Evolutionary conservation across 331 rosid genomes (phyloP).

Genomic region (Erythrophleum ivorense): DNA sequence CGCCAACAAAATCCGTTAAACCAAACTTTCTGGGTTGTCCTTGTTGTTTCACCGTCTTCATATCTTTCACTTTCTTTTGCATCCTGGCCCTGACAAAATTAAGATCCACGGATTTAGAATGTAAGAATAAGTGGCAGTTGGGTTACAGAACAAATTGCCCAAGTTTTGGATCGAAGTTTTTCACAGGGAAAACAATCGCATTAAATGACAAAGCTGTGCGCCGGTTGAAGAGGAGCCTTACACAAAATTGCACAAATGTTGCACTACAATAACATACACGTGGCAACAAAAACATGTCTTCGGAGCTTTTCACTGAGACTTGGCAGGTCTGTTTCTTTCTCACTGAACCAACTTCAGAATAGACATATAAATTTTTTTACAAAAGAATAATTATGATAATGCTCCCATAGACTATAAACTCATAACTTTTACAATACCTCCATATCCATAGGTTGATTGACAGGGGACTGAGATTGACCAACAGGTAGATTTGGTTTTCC

Average conservation of each 20-base stretch:
- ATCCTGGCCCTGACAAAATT: slow-evolving; percentile 52
- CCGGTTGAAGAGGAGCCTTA: background rate
- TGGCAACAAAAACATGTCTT: background rate
- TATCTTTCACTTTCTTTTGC: slow-evolving; percentile 43
- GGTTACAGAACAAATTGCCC: slow-evolving; percentile 6
- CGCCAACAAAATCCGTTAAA: slow-evolving; percentile 78
- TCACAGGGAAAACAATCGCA: slow-evolving; percentile 21
- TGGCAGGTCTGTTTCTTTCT: slow-evolving; percentile 6
- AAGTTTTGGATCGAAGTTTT: slow-evolving; percentile 20
- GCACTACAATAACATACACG: background rate
- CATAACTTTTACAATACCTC: slow-evolving; percentile 52
- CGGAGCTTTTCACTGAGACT: slow-evolving; percentile 23
- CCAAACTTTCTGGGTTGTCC: slow-evolving; percentile 56
- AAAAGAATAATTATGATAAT: background rate
- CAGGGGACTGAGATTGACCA: slow-evolving; percentile 49
- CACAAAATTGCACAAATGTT: slow-evolving; percentile 22
- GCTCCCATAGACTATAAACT: background rate
- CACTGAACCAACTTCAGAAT: background rate
- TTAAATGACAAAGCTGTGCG: background rate
- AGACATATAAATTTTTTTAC: background rate
- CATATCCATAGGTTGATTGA: slow-evolving; percentile 41
- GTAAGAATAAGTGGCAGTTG: background rate
- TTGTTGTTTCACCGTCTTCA: slow-evolving; percentile 44
- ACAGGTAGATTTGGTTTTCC: slow-evolving; percentile 41
- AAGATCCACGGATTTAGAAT: slow-evolving; percentile 26